A percentile compares a stretch with the other conserved stretches of the same genome.
These are phyloP conservation scores for Solanum medicagineum DNA, from an alignment of 257 asterid genomes.

Conservation along the genomic window DNA sequence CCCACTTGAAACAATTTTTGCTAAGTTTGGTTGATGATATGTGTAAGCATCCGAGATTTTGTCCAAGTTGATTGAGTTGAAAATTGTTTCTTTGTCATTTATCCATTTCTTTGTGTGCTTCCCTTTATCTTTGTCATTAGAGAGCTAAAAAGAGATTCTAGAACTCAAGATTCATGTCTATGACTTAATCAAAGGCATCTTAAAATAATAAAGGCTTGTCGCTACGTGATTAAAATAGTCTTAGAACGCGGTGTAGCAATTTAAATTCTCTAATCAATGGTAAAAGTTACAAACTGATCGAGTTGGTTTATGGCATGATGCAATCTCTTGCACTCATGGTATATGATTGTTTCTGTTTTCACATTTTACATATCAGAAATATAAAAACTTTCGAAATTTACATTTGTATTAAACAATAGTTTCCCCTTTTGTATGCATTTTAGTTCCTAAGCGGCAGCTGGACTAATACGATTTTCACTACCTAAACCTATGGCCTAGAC, in stretches of 20 bases:
- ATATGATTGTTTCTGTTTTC: background rate
- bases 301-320: background rate
- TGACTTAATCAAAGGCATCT: background rate
- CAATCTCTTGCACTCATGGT: background rate
- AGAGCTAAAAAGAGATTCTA: background rate
- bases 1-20: conserved; percentile 69
- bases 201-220: background rate
- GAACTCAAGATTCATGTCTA: background rate
- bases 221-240: background rate
- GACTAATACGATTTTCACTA: conserved; percentile 23
- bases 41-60: conserved; percentile 38
- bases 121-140: background rate
- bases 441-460: conserved; percentile 73
- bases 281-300: background rate
- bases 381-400: background rate
- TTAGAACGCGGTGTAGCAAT: background rate
- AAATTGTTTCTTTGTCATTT: background rate
- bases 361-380: background rate
- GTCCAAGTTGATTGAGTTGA: background rate
- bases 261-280: background rate
- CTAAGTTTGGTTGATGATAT: conserved; percentile 81
- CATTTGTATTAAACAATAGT: background rate
- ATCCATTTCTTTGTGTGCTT: background rate
- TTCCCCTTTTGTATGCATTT: background rate
- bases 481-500: too few relatives aligned